phyloP scores from a whole-genome alignment of 495 filamentous ascomycete genomes.

The Glonium stellatum region DNA sequence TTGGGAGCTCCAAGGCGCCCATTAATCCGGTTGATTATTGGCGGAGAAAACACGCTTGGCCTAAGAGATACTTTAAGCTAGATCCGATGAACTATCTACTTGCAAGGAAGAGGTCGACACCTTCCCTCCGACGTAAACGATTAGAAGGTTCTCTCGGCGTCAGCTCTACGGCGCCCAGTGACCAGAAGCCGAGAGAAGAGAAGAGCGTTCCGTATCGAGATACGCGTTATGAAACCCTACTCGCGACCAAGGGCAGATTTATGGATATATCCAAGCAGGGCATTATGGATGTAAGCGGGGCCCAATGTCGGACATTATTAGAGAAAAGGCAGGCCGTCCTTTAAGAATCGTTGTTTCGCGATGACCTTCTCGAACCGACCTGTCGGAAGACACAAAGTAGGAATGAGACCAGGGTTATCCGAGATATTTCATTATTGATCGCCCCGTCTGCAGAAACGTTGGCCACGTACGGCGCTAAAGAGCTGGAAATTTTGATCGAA shows the following conservation, averaged over 20 bases:
- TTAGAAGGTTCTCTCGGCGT: slow-evolving; percentile 25
- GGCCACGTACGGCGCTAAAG: slow-evolving; percentile 10
- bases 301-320: no score
- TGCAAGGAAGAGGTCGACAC: slow-evolving; percentile 34
- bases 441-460: slow-evolving; percentile 17
- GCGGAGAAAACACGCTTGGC: slow-evolving; percentile 30
- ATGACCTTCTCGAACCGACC: no score
- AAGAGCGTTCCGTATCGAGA: slow-evolving; percentile 39
- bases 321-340: no score
- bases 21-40: slow-evolving; percentile 24
- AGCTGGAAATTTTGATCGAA: slow-evolving; percentile 16
- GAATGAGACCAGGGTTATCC: slow-evolving; percentile 18
- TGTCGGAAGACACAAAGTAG: no score
- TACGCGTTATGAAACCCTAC: neutral
- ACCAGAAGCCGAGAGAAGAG: slow-evolving; percentile 36
- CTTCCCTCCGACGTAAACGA: slow-evolving; percentile 35
- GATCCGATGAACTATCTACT: slow-evolving; percentile 24
- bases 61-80: slow-evolving; percentile 30
- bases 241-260: neutral
- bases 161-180: slow-evolving; percentile 37
- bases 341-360: no score
- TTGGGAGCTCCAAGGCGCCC: no score
- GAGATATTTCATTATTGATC: slow-evolving; percentile 13
- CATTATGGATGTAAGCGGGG: no score
- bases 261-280: no score